Evolutionary conservation across 1,284 basidiomycete genomes (phyloP).

Genomic region (Sporisorium reilianum): DNA sequence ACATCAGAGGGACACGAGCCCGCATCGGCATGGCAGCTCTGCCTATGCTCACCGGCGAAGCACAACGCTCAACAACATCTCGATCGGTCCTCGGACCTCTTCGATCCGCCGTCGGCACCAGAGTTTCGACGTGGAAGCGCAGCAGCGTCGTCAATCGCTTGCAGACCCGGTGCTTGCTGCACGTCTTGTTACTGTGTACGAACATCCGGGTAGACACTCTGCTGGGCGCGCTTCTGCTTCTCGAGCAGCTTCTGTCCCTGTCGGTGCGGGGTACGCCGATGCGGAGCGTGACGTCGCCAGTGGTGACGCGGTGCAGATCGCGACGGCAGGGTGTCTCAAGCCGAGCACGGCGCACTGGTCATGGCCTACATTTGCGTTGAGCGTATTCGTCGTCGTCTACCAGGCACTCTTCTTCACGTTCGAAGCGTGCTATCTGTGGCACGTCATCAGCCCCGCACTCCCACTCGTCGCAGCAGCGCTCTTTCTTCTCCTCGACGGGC

Average conservation of each 20-base stretch:
- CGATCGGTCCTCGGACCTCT: slow-evolving; percentile 5
- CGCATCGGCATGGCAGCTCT: background rate
- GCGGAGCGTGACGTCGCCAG: background rate
- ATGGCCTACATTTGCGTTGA: slow-evolving; percentile 1
- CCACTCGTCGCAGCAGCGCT: slow-evolving; percentile 12
- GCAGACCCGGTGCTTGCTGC: too few species aligned
- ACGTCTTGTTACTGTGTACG: slow-evolving; percentile 1
- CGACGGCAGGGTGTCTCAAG: background rate
- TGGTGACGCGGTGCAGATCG: background rate
- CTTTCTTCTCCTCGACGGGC: slow-evolving; percentile 21
- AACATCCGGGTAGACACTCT: background rate
- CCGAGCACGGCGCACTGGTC: background rate
- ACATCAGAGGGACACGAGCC: background rate
- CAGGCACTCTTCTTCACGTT: slow-evolving; percentile 30
- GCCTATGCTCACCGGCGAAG: background rate
- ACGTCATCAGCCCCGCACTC: slow-evolving; percentile 16
- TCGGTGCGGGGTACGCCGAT: background rate
- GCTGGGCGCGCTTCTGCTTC: too few species aligned
- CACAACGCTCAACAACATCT: background rate
- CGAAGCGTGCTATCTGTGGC: slow-evolving; percentile 26
- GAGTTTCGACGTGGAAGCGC: slow-evolving; percentile 14
- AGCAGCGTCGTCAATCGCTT: background rate
- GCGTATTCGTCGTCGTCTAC: slow-evolving; percentile 8
- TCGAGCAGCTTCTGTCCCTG: too few species aligned
- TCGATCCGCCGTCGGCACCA: slow-evolving; percentile 19